These are phyloP conservation scores for Penicillium pulvis DNA, from an alignment of 495 filamentous ascomycete species.

Conservation along the genomic window DNA sequence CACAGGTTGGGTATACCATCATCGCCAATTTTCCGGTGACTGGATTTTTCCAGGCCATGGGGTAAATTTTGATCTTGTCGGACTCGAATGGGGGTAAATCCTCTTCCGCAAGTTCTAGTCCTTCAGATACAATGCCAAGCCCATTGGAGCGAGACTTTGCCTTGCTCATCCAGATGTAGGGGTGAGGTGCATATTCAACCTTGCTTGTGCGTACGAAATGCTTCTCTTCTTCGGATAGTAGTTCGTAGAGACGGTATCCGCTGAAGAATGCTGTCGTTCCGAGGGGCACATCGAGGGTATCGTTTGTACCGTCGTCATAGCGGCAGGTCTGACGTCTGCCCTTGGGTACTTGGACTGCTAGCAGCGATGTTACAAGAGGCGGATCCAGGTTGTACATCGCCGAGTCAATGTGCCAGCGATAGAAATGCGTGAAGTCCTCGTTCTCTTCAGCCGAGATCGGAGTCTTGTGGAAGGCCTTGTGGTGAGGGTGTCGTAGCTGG, in stretches of 20 bases:
- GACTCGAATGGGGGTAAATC: slow-evolving; percentile 61
- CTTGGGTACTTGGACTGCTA: slow-evolving; percentile 64
- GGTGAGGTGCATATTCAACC: slow-evolving; percentile 70
- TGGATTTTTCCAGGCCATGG: slow-evolving; percentile 71
- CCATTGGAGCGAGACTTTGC: slow-evolving; percentile 63
- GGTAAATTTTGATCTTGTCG: slow-evolving; percentile 62
- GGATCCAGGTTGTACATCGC: slow-evolving; percentile 71
- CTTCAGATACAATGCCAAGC: slow-evolving; percentile 63
- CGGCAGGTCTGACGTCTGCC: slow-evolving; percentile 62
- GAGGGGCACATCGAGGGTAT: slow-evolving; percentile 64
- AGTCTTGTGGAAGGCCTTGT: slow-evolving; percentile 66
- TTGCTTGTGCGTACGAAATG: slow-evolving; percentile 59
- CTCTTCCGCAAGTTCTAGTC: slow-evolving; percentile 52
- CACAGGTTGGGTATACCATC: slow-evolving; percentile 66
- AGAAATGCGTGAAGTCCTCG: slow-evolving; percentile 66
- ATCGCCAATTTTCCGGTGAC: slow-evolving; percentile 62
- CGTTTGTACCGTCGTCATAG: slow-evolving; percentile 66
- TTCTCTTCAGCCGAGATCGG: slow-evolving; percentile 60
- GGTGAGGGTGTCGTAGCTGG: slow-evolving; percentile 66
- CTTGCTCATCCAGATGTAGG: slow-evolving; percentile 72
- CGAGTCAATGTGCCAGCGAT: slow-evolving; percentile 75
- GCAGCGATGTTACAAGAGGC: slow-evolving; percentile 63
- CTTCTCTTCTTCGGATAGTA: slow-evolving; percentile 61
- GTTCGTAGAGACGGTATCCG: slow-evolving; percentile 61
- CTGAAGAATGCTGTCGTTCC: slow-evolving; percentile 71